Evolutionary conservation across 2,329 filamentous ascomycete species (phyloP), one percentile per base, ranked within the genome.

Genomic region (Calonectria honghensis): DNA sequence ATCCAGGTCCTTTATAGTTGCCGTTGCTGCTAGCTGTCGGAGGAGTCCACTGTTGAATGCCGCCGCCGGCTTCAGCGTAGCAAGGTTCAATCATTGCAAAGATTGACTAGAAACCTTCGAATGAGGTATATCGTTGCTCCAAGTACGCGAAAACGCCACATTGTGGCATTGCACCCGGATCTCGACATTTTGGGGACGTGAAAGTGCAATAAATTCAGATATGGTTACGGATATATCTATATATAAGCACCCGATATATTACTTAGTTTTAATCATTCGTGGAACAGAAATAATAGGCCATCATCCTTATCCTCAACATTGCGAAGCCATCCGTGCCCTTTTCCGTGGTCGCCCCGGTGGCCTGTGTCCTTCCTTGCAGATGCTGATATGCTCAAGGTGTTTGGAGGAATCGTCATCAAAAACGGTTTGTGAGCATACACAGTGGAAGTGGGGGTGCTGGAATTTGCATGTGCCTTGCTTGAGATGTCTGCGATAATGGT

Each of bases 401-500:
- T 48, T 20, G 5, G 13, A 11, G 5, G 29, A 27, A 35, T 68
- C 45, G 1, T 68, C 50, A 35, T 68, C 66, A 6, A 35, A 27
- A 31, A 57, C 11, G 4, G 10, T 10, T 31, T 68, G 66, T 27
- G 27, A 45, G 24, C 66, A 68, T 11, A 68, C 37, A 27, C 66
- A 68, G 20, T 11, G 35, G 51, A 52, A 68, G 20, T 68, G 51
- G 9, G 66, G 5, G 37, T 59, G 27, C 9, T 35, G 51, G 29
- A 68, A 68, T 16, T 39, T 45, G 20, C 66, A 59, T 35, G 66
- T 59, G 20, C 13, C 32, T 18, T 48, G 66, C 4, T 35, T 51
- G 18, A 68, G 51, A 48, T 68, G 66, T 29, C 66, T 45, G 27
- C 51, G 51, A 48, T 68, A 68, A 48, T 68, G 66, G 27, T 68